Evolutionary conservation across 2,329 filamentous ascomycete genomes (phyloP).

Genomic region (Phaeophleospora eucalypticola): DNA sequence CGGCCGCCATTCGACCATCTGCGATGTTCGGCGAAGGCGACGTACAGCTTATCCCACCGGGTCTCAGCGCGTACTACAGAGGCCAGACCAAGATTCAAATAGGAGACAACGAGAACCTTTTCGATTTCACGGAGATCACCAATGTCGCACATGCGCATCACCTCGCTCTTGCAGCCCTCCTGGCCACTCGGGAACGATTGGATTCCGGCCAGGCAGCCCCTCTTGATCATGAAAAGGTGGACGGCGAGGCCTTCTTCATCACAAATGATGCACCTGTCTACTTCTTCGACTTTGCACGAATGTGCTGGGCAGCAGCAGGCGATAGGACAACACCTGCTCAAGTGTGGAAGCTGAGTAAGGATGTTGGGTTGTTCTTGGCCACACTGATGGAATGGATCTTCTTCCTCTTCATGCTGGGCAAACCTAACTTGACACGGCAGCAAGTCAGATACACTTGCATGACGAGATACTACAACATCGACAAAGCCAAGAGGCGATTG

Average conservation of each 20-base stretch:
- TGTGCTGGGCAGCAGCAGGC: constrained; percentile 45
- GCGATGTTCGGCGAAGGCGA: constrained; percentile 51
- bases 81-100: constrained; percentile 50
- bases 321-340: constrained; percentile 34
- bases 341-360: constrained; percentile 43
- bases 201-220: constrained; percentile 34
- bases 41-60: constrained; percentile 43
- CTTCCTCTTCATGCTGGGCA: constrained; percentile 41
- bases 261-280: constrained; percentile 49
- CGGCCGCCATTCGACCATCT: constrained; percentile 47
- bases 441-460: constrained; percentile 64
- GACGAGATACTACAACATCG: constrained; percentile 73
- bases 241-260: constrained; percentile 51
- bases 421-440: constrained; percentile 44
- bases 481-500: constrained; percentile 66
- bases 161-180: constrained; percentile 47
- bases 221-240: constrained; percentile 45
- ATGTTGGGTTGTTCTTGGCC: constrained; percentile 41
- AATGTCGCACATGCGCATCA: constrained; percentile 52
- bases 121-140: constrained; percentile 52
- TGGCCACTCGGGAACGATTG: constrained; percentile 40
- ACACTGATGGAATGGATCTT: constrained; percentile 43
- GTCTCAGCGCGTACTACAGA: constrained; percentile 42
- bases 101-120: constrained; percentile 50
- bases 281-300: constrained; percentile 50